Evolutionary conservation across 1,284 basidiomycete species (phyloP).

Genomic region (Acaromyces ingoldii): DNA sequence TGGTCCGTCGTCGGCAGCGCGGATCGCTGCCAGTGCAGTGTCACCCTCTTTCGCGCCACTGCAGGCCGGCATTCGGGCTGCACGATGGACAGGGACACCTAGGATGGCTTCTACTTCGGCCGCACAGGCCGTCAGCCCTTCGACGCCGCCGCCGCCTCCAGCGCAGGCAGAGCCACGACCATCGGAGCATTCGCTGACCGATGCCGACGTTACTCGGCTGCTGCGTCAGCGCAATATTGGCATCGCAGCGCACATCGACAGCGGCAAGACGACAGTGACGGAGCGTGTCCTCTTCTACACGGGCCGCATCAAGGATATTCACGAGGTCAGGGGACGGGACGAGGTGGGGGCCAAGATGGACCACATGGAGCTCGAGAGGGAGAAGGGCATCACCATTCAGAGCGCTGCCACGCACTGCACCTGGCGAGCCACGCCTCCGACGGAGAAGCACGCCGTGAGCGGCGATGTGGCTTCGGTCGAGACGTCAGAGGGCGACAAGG

Average conservation of each 20-base stretch:
- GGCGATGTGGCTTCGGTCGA: conserved; percentile 39
- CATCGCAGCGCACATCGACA: conserved; percentile 62
- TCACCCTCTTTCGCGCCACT: too few species aligned
- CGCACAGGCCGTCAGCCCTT: not conserved
- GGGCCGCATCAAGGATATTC: conserved; percentile 89
- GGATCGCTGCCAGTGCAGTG: too few species aligned
- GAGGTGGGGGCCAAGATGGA: conserved; percentile 99
- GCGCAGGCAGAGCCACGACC: too few species aligned
- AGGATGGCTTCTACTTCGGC: conserved; percentile 2
- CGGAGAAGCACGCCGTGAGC: conserved; percentile 49
- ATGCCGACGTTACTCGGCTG: conserved; percentile 46
- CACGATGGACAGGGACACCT: too few species aligned
- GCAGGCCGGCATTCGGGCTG: too few species aligned
- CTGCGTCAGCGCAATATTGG: conserved; percentile 53
- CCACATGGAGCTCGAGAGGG: conserved; percentile 96
- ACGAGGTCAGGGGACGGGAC: conserved; percentile 93
- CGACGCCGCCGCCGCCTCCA: not conserved
- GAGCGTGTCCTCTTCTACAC: conserved; percentile 96
- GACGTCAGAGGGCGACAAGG: conserved; percentile 56
- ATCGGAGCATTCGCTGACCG: conserved; percentile 17
- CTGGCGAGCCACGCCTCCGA: conserved; percentile 68
- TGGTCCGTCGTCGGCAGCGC: too few species aligned
- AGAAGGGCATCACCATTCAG: conserved; percentile 99
- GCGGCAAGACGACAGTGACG: conserved; percentile 97
- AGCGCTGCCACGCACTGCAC: conserved; percentile 97